Evolutionary conservation across 768 basidiomycete species (phyloP).

Genomic region (Leccinellum luteum): DNA sequence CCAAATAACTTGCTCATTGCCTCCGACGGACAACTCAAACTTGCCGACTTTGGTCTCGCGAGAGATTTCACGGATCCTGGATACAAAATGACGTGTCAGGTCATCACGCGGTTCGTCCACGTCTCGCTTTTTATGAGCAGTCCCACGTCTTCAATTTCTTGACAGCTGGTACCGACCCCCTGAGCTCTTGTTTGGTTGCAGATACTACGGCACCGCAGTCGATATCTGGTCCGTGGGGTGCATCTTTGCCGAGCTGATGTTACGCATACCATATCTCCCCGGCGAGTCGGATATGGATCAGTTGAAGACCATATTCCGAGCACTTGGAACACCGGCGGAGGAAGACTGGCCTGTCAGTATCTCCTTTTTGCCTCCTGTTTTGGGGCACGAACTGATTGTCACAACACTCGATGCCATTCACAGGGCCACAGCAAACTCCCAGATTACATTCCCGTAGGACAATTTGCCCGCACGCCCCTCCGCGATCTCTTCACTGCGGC

Average conservation of each 20-base stretch:
- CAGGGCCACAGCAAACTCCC: constrained; percentile 91
- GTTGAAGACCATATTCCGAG: constrained; percentile 89
- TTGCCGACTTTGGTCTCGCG: constrained; percentile 98
- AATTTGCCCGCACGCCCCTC: constrained; percentile 79
- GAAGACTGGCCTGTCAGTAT: constrained; percentile 90
- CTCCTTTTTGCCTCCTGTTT: not conserved
- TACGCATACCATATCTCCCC: constrained; percentile 91
- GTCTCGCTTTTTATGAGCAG: not conserved
- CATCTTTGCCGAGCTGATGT: constrained; percentile 96
- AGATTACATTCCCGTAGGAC: constrained; percentile 83
- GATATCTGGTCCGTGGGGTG: constrained; percentile 98
- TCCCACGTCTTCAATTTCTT: not conserved
- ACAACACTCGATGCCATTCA: not conserved
- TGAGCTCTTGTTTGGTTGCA: constrained; percentile 86
- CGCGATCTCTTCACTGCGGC: constrained; percentile 91
- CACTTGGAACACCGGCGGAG: constrained; percentile 93
- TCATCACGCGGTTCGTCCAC: constrained; percentile 82
- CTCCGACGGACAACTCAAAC: constrained; percentile 86
- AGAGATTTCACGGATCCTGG: constrained; percentile 94
- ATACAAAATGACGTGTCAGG: constrained; percentile 96
- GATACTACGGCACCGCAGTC: constrained; percentile 88
- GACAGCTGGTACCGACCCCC: constrained; percentile 98
- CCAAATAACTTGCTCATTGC: constrained; percentile 98
- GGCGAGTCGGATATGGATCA: constrained; percentile 98
- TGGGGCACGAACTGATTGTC: not conserved